These are phyloP conservation scores for Sphagnum fallax DNA, from an alignment of 228 moss, liverwort and hornwort genomes.

Conservation along the genomic window DNA sequence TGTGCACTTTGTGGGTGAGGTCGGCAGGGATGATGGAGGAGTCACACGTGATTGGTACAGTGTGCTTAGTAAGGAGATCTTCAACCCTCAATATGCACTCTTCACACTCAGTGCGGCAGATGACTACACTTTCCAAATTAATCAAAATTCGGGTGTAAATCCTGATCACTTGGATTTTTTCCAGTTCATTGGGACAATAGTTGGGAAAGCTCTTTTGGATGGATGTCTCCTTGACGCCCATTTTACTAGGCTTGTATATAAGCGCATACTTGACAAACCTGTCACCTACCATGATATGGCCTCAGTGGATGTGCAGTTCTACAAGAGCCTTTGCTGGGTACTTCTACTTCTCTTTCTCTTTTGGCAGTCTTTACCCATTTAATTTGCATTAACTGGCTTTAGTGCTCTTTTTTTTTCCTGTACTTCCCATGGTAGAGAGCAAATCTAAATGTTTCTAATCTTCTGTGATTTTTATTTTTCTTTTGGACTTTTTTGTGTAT, in stretches of 20 bases:
- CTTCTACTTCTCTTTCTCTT: not conserved
- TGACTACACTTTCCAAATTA: slow-evolving; percentile 96
- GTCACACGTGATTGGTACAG: slow-evolving; percentile 99
- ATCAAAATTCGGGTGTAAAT: slow-evolving; percentile 95
- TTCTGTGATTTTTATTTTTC: too few species aligned
- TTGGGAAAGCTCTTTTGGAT: slow-evolving; percentile 94
- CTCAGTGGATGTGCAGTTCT: slow-evolving; percentile 96
- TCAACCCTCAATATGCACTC: slow-evolving; percentile 92
- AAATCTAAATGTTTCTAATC: too few species aligned
- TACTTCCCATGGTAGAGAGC: too few species aligned
- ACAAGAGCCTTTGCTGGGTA: slow-evolving; percentile 98
- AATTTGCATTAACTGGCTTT: too few species aligned
- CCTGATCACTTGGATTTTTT: slow-evolving; percentile 98
- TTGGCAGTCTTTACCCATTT: too few species aligned
- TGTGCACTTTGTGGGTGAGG: slow-evolving; percentile 97
- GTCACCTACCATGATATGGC: slow-evolving; percentile 99
- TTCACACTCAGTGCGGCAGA: slow-evolving; percentile 97
- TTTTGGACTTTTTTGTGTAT: too few species aligned
- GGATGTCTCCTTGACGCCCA: slow-evolving; percentile 96
- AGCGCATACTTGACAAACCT: slow-evolving; percentile 89
- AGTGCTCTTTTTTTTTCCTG: too few species aligned
- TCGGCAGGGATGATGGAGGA: slow-evolving; percentile 96
- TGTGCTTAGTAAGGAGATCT: slow-evolving; percentile 94
- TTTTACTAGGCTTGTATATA: slow-evolving; percentile 97
- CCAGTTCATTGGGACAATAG: slow-evolving; percentile 92